These are phyloP conservation scores for Medicago ruthenica DNA, from an alignment of 306 rosid genomes.

Conservation along the genomic window DNA sequence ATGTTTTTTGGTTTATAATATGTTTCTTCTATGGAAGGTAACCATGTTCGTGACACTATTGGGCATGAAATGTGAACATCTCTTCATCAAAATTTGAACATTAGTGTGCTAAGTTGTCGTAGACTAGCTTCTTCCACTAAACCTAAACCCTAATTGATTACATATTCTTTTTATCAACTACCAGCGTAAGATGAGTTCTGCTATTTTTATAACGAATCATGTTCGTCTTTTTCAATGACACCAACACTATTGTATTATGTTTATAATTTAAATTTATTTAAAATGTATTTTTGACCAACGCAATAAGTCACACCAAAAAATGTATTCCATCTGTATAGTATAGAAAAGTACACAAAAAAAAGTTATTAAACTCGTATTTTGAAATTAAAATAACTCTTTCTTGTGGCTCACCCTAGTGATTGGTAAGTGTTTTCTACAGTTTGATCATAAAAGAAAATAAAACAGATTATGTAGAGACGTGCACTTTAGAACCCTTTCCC, in stretches of 20 bases:
- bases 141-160: not conserved
- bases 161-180: not conserved
- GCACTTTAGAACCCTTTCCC: conserved; percentile 17
- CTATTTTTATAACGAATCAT: no score
- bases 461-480: conserved; percentile 29
- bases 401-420: conserved; percentile 23
- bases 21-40: no score
- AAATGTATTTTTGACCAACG: no score
- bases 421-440: conserved; percentile 36
- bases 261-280: no score
- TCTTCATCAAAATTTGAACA: no score
- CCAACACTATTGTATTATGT: no score
- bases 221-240: no score
- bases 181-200: no score
- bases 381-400: conserved; percentile 1
- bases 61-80: not conserved
- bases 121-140: not conserved
- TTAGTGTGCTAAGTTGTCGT: not conserved
- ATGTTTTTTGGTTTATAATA: no score
- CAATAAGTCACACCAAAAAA: not conserved
- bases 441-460: conserved; percentile 33
- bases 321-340: no score
- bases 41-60: no score
- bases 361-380: not conserved
- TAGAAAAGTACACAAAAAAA: not conserved